Evolutionary conservation across 768 basidiomycete genomes (phyloP).

Genomic region (Pleurotus tuber-regium): DNA sequence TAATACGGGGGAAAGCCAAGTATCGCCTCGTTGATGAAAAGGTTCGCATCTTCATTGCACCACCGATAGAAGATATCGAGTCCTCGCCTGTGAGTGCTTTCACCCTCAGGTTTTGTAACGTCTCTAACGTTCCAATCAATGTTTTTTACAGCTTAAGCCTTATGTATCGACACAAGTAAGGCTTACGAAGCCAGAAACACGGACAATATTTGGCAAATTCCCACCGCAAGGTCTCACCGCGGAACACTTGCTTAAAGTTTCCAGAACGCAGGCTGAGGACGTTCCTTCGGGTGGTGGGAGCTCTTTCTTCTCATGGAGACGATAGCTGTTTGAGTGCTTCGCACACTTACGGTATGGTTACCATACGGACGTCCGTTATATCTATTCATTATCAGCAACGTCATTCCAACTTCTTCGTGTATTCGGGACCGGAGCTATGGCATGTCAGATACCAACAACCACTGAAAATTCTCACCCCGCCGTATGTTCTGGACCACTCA

Average conservation of each 20-base stretch:
- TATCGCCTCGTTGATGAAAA: slow-evolving; percentile 80
- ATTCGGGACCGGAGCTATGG: no score
- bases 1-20: slow-evolving; percentile 72
- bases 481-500: no score
- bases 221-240: slow-evolving; percentile 39
- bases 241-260: slow-evolving; percentile 39
- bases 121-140: slow-evolving; percentile 2
- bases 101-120: neutral
- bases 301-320: neutral
- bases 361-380: no score
- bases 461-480: no score
- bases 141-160: slow-evolving; percentile 56
- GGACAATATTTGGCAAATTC: slow-evolving; percentile 38
- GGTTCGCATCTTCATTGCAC: slow-evolving; percentile 83
- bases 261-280: neutral
- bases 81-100: slow-evolving; percentile 48
- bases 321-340: neutral
- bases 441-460: no score
- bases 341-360: neutral
- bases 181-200: slow-evolving; percentile 32
- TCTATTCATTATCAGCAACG: no score
- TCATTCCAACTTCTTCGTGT: no score
- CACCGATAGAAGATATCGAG: slow-evolving; percentile 62
- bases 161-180: slow-evolving; percentile 55
- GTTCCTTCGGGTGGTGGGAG: neutral